Evolutionary conservation across 2,329 filamentous ascomycete genomes (phyloP), one percentile per base, ranked within the genome.

Genomic region (Fusarium xylarioides): DNA sequence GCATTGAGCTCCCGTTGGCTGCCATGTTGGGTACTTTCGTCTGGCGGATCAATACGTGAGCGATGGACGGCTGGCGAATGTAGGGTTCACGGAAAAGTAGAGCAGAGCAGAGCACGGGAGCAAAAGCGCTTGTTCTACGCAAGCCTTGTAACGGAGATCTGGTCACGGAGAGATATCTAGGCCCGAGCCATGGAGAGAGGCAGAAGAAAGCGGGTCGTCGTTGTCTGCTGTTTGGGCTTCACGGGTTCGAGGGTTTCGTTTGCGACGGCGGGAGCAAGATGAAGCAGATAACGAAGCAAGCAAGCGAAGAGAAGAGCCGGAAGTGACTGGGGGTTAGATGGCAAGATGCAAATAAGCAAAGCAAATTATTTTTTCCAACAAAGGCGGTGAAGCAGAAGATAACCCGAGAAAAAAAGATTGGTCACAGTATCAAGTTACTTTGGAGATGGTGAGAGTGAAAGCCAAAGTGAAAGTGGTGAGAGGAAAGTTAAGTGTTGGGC

Each of bases 1-100:
- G 64, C 70, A 76, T 63, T 74, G 71, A 70, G 68, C 74, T 76
- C 71, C 82, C 83, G 79, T 83, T 84, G 68, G 80, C 76, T 68
- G 81, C 78, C 83, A 85, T 73, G 30, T 55, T 58, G 47, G 82
- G 82, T 76, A 58, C 72, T 35, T 52, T 50, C 56, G 19, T 42
- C 44, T 53, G 38, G 37, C 49, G 49, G 53, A 55, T 54, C 54
- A 68, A 58, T 56, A 66, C 58, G 70, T 55, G 38, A 53, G 46
- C 68, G 60, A 59, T 57, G 54, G 56, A 49, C 28, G 62, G 54
- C 61, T 61, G 68, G 65, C 60, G 69, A 67, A 55, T 49, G 46
- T 56, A 43, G 42, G 28, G 40, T 56, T 54, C 56, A 70, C 72
- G 40, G 65, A 50, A 60, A 68, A 68, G 53, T 56, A 46, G 44